These are phyloP conservation scores for Podospora australis DNA, from an alignment of 495 filamentous ascomycete species.

Conservation along the genomic window DNA sequence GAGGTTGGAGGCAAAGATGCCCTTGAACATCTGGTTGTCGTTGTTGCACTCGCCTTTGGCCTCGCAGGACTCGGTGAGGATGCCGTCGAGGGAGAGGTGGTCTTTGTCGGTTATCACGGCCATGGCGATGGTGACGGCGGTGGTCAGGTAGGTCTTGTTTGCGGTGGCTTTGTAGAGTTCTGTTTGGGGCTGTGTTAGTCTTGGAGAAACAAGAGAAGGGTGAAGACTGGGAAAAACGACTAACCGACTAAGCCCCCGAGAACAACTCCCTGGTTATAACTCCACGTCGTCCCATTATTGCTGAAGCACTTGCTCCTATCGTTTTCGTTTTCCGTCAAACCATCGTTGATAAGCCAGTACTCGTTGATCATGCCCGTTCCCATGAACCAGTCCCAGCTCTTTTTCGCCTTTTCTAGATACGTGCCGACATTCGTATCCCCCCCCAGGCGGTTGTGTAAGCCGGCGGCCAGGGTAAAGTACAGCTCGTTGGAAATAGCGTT, in stretches of 20 bases:
- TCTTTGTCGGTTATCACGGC: slow-evolving; percentile 31
- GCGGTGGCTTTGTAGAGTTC: slow-evolving; percentile 20
- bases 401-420: slow-evolving; percentile 48
- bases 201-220: too few relatives aligned
- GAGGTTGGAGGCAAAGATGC: slow-evolving; percentile 62
- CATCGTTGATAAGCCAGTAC: slow-evolving; percentile 60
- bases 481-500: slow-evolving; percentile 70
- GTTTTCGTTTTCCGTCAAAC: slow-evolving; percentile 37
- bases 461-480: slow-evolving; percentile 57
- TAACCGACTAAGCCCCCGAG: slow-evolving; percentile 61
- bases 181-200: slow-evolving; percentile 10
- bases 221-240: neutral
- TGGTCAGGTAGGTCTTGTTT: slow-evolving; percentile 37
- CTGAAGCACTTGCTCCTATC: slow-evolving; percentile 44
- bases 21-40: slow-evolving; percentile 65
- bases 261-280: slow-evolving; percentile 72
- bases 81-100: slow-evolving; percentile 31
- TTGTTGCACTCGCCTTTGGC: slow-evolving; percentile 41
- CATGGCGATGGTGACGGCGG: slow-evolving; percentile 52
- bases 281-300: slow-evolving; percentile 55
- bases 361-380: slow-evolving; percentile 55
- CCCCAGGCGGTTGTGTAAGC: slow-evolving; percentile 61
- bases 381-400: slow-evolving; percentile 61
- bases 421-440: slow-evolving; percentile 40
- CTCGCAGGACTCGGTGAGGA: slow-evolving; percentile 57